Conservation (phyloP, 495 filamentous ascomycete species). For the Beverwykella pulmonaria region DNA sequence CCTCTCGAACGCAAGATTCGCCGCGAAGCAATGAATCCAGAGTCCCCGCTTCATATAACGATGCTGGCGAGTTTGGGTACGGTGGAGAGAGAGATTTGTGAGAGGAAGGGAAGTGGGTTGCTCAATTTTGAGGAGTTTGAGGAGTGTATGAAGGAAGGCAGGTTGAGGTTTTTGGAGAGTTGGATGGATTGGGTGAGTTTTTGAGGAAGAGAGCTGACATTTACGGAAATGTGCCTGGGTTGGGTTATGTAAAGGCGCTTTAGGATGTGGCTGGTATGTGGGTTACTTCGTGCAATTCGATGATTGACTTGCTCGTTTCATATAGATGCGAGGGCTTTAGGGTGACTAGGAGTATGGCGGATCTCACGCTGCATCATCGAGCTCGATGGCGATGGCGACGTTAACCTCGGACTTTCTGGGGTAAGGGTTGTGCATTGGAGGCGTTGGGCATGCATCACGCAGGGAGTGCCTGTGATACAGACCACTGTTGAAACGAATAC, state of each 20-base stretch:
- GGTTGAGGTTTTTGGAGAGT: conserved; percentile 31
- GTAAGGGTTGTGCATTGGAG: no score
- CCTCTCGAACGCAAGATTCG: conserved; percentile 13
- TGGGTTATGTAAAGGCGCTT: background rate
- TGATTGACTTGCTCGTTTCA: background rate
- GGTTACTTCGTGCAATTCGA: background rate
- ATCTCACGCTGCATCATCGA: no score
- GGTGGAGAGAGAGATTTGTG: conserved; percentile 31
- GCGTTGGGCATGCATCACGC: no score
- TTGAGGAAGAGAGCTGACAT: background rate
- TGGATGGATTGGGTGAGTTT: conserved; percentile 40
- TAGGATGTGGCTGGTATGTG: background rate
- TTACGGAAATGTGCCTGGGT: background rate
- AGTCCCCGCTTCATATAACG: conserved; percentile 5
- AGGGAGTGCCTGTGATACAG: background rate
- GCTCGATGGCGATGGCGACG: background rate
- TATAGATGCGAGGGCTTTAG: no score
- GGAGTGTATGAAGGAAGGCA: conserved; percentile 10
- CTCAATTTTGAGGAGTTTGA: conserved; percentile 32
- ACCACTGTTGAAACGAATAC: background rate
- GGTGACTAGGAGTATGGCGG: no score
- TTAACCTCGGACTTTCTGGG: no score
- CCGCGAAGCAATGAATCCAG: conserved; percentile 1
- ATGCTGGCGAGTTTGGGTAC: conserved; percentile 20
- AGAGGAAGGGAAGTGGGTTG: conserved; percentile 29